Evolutionary conservation across 768 basidiomycete genomes (phyloP).

Genomic region (Multifurca ochricompacta): DNA sequence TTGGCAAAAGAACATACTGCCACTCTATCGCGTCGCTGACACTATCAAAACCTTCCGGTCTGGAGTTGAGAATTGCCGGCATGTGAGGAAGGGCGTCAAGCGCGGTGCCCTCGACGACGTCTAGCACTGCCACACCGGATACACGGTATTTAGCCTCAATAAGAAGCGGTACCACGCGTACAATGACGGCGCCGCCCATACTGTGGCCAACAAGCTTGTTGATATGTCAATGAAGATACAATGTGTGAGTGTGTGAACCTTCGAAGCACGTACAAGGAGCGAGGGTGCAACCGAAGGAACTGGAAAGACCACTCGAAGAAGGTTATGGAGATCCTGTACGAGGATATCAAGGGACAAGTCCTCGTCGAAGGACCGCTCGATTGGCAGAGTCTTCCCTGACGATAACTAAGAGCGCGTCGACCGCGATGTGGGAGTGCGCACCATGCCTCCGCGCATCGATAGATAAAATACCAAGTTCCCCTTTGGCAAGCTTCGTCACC

Average conservation of each 20-base stretch:
- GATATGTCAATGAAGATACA: not conserved
- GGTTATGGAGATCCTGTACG: conserved; percentile 61
- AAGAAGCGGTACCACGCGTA: conserved; percentile 59
- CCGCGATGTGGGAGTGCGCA: conserved; percentile 30
- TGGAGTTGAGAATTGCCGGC: conserved; percentile 76
- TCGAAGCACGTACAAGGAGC: conserved; percentile 53
- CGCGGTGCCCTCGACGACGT: conserved; percentile 91
- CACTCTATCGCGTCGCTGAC: conserved; percentile 86
- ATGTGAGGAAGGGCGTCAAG: conserved; percentile 90
- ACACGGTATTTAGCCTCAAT: conserved; percentile 63
- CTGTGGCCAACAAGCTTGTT: conserved; percentile 83
- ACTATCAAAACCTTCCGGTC: conserved; percentile 80
- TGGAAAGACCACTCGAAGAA: conserved; percentile 65
- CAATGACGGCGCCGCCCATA: conserved; percentile 91
- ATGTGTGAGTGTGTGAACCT: not conserved
- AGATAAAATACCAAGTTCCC: conserved; percentile 74
- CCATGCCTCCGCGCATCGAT: conserved; percentile 87
- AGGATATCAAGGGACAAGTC: conserved; percentile 71
- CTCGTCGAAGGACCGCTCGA: conserved; percentile 33
- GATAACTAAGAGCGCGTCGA: conserved; percentile 9
- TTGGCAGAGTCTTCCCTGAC: conserved; percentile 57
- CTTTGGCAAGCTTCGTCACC: conserved; percentile 47
- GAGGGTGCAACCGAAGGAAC: conserved; percentile 56
- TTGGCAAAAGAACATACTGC: conserved; percentile 59
- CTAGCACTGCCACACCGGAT: conserved; percentile 71